Conservation (phyloP, 257 asterid genomes). For the Solanum stenotomum region DNA sequence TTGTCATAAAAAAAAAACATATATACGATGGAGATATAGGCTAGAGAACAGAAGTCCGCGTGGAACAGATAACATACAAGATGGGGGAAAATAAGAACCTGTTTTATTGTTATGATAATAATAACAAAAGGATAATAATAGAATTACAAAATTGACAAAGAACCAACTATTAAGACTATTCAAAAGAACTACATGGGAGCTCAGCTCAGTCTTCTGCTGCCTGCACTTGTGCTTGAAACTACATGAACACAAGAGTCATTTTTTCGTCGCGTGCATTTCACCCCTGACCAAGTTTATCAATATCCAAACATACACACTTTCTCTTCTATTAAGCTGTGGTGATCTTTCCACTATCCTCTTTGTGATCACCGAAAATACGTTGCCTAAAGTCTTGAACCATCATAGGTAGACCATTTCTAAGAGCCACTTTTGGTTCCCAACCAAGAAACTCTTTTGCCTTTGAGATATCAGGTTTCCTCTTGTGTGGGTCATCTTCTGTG, state of each 20-base stretch:
- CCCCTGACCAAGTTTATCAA: neutral
- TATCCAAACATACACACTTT: neutral
- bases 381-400: slow-evolving; percentile 94
- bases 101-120: neutral
- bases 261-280: neutral
- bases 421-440: slow-evolving; percentile 90
- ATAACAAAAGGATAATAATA: neutral
- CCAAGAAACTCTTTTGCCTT: slow-evolving; percentile 82
- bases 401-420: slow-evolving; percentile 80
- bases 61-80: neutral
- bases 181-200: neutral
- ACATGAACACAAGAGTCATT: neutral
- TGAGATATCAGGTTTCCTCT: slow-evolving; percentile 86
- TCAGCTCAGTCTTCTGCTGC: neutral
- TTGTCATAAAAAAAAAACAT: no score
- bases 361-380: slow-evolving; percentile 81
- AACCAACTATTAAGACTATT: neutral
- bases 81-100: neutral
- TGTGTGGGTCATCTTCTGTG: slow-evolving; percentile 98
- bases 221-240: neutral
- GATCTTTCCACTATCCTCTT: slow-evolving; percentile 19
- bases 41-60: no score
- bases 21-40: no score
- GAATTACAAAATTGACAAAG: slow-evolving; percentile 1
- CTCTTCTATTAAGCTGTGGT: neutral